Conservation (phyloP, 768 basidiomycete genomes). For the Pleurotus eryngii region DNA sequence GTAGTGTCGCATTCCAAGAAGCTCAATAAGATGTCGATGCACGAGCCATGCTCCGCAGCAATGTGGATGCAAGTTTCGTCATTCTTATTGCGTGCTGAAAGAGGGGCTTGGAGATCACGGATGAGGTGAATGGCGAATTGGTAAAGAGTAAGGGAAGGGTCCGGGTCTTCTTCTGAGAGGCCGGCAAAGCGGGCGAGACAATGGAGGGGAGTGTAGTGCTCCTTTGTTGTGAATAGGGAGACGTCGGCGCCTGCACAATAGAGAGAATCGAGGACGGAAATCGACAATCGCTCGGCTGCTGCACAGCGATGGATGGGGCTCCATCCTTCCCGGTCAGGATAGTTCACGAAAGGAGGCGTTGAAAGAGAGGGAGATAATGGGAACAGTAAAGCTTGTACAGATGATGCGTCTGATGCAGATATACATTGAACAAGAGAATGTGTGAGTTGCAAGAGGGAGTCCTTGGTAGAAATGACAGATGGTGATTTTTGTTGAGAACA, state of each 20-base stretch:
- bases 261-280: conserved; percentile 63
- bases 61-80: conserved; percentile 80
- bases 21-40: conserved; percentile 56
- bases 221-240: conserved; percentile 60
- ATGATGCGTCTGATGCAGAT: conserved; percentile 43
- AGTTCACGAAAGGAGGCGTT: conserved; percentile 60
- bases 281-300: conserved; percentile 49
- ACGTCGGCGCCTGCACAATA: conserved; percentile 77
- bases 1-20: conserved; percentile 64
- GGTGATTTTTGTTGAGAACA: conserved; percentile 37
- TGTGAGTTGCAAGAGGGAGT: conserved; percentile 40
- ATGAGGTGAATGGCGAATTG: conserved; percentile 67
- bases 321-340: conserved; percentile 67
- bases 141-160: conserved; percentile 36
- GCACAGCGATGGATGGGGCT: conserved; percentile 71
- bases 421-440: conserved; percentile 55
- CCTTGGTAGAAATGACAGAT: conserved; percentile 35
- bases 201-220: conserved; percentile 68
- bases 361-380: conserved; percentile 36
- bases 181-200: conserved; percentile 49
- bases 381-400: conserved; percentile 56
- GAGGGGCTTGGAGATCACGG: conserved; percentile 63
- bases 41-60: conserved; percentile 72
- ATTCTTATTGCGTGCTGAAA: conserved; percentile 61
- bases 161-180: conserved; percentile 30